Conservation (phyloP, 2,329 filamentous ascomycete genomes). For the Zasmidium angulare region DNA sequence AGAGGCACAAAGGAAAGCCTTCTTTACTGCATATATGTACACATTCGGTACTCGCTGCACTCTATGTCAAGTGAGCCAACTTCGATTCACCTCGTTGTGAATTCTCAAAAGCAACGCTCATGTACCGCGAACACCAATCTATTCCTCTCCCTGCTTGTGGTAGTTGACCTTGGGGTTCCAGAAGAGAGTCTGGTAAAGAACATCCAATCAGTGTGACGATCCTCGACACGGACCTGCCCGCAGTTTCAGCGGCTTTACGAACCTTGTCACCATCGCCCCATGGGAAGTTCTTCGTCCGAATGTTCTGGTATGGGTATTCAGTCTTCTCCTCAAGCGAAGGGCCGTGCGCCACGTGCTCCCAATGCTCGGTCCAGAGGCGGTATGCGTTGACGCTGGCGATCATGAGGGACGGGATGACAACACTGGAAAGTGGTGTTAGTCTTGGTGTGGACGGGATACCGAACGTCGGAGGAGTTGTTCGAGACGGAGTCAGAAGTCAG, state of each 20-base stretch:
- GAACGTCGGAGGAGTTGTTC: background rate
- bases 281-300: constrained; percentile 91
- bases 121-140: background rate
- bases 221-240: background rate
- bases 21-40: constrained; percentile 4
- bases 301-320: constrained; percentile 98
- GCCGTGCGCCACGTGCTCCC: constrained; percentile 89
- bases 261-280: constrained; percentile 98
- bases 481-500: background rate
- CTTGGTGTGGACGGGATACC: background rate
- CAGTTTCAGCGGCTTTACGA: constrained; percentile 29
- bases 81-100: background rate
- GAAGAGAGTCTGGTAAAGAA: constrained; percentile 58
- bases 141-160: constrained; percentile 10
- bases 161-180: constrained; percentile 77
- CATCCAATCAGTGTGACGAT: no score
- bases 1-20: background rate
- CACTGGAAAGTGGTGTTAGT: constrained; percentile 35
- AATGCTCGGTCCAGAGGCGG: constrained; percentile 91
- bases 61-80: background rate
- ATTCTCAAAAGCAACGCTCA: background rate
- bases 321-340: constrained; percentile 83
- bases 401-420: constrained; percentile 69
- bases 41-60: background rate
- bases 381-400: constrained; percentile 79